Percentiles rank a stretch among this genome's conserved stretches.
phyloP scores from a whole-genome alignment of 2,329 filamentous ascomycete genomes.

The Microdochium nivale region DNA sequence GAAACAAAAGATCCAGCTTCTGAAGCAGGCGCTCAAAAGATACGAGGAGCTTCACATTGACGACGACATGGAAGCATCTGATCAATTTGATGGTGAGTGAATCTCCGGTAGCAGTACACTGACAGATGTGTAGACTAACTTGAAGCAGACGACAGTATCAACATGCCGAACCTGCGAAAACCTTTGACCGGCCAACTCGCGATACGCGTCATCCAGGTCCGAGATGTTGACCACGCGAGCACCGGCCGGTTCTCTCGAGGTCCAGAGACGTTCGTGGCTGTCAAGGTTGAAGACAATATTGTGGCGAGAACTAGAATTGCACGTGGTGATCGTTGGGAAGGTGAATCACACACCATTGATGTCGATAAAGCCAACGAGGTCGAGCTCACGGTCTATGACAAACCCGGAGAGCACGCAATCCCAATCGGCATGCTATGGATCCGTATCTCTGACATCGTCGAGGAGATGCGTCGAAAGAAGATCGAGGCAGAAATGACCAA shows the following conservation, averaged over 20 bases:
- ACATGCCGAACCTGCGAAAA: slow-evolving; percentile 88
- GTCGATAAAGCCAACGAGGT: slow-evolving; percentile 99
- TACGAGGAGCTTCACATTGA: slow-evolving; percentile 94
- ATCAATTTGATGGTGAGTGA: slow-evolving; percentile 68
- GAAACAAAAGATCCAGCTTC: slow-evolving; percentile 92
- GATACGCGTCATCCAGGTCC: slow-evolving; percentile 79
- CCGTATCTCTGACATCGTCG: slow-evolving; percentile 90
- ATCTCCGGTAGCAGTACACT: background rate
- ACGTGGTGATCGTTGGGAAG: slow-evolving; percentile 82
- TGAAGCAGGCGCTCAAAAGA: slow-evolving; percentile 92
- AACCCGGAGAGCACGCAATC: slow-evolving; percentile 79
- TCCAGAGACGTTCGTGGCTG: slow-evolving; percentile 88
- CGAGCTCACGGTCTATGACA: slow-evolving; percentile 95
- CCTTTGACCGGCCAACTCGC: slow-evolving; percentile 87
- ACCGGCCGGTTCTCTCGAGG: slow-evolving; percentile 78
- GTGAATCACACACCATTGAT: slow-evolving; percentile 83
- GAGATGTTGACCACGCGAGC: slow-evolving; percentile 89
- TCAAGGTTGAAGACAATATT: slow-evolving; percentile 93
- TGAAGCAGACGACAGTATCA: slow-evolving; percentile 81
- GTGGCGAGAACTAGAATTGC: slow-evolving; percentile 82
- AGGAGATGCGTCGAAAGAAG: slow-evolving; percentile 94
- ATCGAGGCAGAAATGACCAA: slow-evolving; percentile 93
- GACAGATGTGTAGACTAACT: slow-evolving; percentile 7
- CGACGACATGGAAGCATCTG: slow-evolving; percentile 63
- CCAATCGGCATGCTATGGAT: slow-evolving; percentile 96